These are phyloP conservation scores for Yarrowia bubula DNA, from an alignment of 805 yeast genomes.

Conservation along the genomic window DNA sequence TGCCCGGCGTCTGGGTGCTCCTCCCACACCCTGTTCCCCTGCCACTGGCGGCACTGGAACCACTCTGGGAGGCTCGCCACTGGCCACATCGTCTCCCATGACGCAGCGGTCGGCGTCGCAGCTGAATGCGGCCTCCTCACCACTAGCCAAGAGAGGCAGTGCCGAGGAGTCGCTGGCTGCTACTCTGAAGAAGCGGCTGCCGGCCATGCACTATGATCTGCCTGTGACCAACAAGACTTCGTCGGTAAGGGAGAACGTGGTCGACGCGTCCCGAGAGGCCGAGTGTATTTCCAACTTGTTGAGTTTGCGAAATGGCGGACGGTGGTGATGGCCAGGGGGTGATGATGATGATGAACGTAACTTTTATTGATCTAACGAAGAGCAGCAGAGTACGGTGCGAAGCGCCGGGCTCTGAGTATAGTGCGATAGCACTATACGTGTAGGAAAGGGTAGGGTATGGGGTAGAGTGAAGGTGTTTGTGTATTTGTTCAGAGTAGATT, in stretches of 20 bases:
- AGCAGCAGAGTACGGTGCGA: too few species aligned
- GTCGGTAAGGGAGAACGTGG: neutral
- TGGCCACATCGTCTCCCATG: constrained; percentile 24
- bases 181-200: constrained; percentile 12
- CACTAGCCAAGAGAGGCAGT: neutral
- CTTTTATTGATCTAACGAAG: too few species aligned
- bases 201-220: constrained; percentile 12
- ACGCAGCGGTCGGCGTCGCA: constrained; percentile 21
- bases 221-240: constrained; percentile 21
- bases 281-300: constrained; percentile 42
- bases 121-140: constrained; percentile 21
- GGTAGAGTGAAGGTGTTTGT: too few species aligned
- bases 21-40: neutral
- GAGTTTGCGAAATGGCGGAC: constrained; percentile 38
- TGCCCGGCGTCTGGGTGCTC: neutral
- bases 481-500: too few species aligned
- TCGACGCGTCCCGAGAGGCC: constrained; percentile 31
- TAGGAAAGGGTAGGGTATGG: too few species aligned
- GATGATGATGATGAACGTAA: too few species aligned
- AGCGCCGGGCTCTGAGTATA: too few species aligned
- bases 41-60: too few species aligned
- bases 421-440: too few species aligned
- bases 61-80: constrained; percentile 16
- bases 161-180: constrained; percentile 22
- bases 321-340: constrained; percentile 23